These are phyloP conservation scores for Sarcodon sp. DNA, from an alignment of 768 basidiomycete genomes.

Conservation along the genomic window DNA sequence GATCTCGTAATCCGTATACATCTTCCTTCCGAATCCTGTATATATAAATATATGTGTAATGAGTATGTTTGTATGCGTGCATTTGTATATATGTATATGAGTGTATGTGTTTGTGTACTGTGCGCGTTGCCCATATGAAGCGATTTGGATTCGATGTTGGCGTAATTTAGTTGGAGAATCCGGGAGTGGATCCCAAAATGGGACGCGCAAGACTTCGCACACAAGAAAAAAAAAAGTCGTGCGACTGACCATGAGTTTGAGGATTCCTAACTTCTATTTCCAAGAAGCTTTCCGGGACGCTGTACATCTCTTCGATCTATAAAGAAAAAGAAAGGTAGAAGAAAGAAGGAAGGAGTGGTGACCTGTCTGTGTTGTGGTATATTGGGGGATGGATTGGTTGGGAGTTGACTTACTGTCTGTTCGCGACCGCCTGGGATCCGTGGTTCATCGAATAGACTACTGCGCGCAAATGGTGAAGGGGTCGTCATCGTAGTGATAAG, in stretches of 20 bases:
- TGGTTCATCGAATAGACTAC: slow-evolving; percentile 24
- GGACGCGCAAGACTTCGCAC: neutral
- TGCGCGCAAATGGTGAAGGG: slow-evolving; percentile 28
- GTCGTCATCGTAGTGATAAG: slow-evolving; percentile 17
- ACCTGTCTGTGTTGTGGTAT: slow-evolving; percentile 21
- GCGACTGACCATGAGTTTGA: slow-evolving; percentile 77
- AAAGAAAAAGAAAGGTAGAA: slow-evolving; percentile 4
- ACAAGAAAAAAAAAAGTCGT: neutral
- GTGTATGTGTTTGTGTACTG: no score
- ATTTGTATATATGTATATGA: neutral
- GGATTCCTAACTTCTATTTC: slow-evolving; percentile 97
- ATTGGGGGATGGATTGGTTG: slow-evolving; percentile 1
- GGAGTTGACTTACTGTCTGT: slow-evolving; percentile 20
- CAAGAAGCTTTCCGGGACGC: slow-evolving; percentile 90
- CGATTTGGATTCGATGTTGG: neutral
- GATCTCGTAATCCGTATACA: slow-evolving; percentile 99
- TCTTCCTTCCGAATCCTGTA: slow-evolving; percentile 89
- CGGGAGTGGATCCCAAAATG: no score
- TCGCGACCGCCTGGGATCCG: slow-evolving; percentile 20
- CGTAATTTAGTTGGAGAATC: neutral
- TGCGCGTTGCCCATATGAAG: no score
- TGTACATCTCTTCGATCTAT: slow-evolving; percentile 97
- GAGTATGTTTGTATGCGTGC: neutral
- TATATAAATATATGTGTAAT: neutral
- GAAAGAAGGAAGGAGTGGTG: neutral